A percentile compares a stretch with the other conserved stretches of the same genome.
Conservation (phyloP, 2,329 filamentous ascomycete species). For the Diaporthe ampelina region DNA sequence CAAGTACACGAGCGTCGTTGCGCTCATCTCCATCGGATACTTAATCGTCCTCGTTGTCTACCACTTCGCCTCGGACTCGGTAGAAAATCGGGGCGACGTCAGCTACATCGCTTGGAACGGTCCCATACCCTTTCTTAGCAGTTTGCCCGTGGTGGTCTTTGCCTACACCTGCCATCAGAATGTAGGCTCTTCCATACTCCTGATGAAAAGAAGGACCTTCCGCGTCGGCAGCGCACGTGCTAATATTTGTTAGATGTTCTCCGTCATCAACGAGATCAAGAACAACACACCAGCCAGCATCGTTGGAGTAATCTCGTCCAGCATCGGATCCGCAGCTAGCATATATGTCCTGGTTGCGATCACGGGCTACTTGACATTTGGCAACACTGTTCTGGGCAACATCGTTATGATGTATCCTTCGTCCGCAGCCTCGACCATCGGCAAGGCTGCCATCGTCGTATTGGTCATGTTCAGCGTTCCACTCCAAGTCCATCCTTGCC, state of each 20-base stretch:
- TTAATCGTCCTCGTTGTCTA: slow-evolving; percentile 93
- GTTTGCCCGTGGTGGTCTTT: slow-evolving; percentile 95
- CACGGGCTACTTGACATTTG: slow-evolving; percentile 96
- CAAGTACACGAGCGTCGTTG: slow-evolving; percentile 96
- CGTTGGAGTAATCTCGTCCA: slow-evolving; percentile 82
- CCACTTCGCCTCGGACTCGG: slow-evolving; percentile 87
- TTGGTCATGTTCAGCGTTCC: slow-evolving; percentile 97
- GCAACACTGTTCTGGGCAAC: slow-evolving; percentile 89
- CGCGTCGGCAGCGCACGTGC: slow-evolving; percentile 33
- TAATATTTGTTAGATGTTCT: slow-evolving; percentile 84
- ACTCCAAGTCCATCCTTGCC: slow-evolving; percentile 94
- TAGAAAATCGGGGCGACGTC: slow-evolving; percentile 79
- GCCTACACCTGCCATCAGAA: slow-evolving; percentile 99
- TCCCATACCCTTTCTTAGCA: slow-evolving; percentile 82
- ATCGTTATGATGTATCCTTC: slow-evolving; percentile 92
- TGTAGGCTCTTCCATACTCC: slow-evolving; percentile 61
- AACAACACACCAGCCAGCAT: slow-evolving; percentile 85
- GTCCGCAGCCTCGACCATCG: slow-evolving; percentile 88
- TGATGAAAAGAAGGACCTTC: slow-evolving; percentile 11
- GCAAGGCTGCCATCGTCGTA: slow-evolving; percentile 93
- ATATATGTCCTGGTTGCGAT: slow-evolving; percentile 94
- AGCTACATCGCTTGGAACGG: slow-evolving; percentile 85
- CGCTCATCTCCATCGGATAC: slow-evolving; percentile 93
- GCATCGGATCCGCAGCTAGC: slow-evolving; percentile 88
- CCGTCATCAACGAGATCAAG: slow-evolving; percentile 93